Base-by-base conservation (phyloP, 1,284 basidiomycete species). In the Pseudozyma tsukubaensis region DNA sequence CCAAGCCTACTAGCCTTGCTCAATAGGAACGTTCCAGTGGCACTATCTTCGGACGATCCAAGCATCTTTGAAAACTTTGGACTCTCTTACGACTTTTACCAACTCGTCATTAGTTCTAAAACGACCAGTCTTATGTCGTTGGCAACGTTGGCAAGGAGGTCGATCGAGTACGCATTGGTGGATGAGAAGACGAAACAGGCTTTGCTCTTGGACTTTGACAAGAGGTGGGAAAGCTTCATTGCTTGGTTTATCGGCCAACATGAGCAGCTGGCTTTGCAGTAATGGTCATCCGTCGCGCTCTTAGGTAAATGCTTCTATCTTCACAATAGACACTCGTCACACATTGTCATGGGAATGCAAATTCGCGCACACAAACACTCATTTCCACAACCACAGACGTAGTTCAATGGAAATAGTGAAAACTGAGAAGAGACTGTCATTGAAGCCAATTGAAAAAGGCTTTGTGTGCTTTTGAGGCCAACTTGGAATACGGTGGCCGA, bases 51-150 rank as follows among this genome's bases (percentile, higher is more conserved):
- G 4, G 91, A 92, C 78, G 91, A 92, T 76, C 91, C 91, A 4
- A 86, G 89, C 1, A 87, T 90, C n/a, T 92, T 92, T 79, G 90
- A 91, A 21, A 91, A 91, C 75, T 90, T 90, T 88, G 91, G 91
- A 0, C 85, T 81, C 40, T 59, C 54, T 16, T 75, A 67, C 47
- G 78, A 80, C 54, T 80, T 78, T 40, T 80, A 74, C 47, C 75
- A 79, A 50, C 65, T 81, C 14, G 49, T 59, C 4, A 48, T 67
- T 32, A 62, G 72, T 21, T 58, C 64, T 1, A 53, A 72, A 6
- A 32, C 50, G 1, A 74, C 75, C 3, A 52, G 43, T 14, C 55
- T 81, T 8, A 47, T 57, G n/a, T 66, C 66, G 44, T 59, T 79
- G 7, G 61, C 50, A 13, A 65, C 62, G 18, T 53, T 81, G 14